These are phyloP conservation scores for Oryza meridionalis DNA, from an alignment of 176 grass and related monocot species.

Conservation along the genomic window DNA sequence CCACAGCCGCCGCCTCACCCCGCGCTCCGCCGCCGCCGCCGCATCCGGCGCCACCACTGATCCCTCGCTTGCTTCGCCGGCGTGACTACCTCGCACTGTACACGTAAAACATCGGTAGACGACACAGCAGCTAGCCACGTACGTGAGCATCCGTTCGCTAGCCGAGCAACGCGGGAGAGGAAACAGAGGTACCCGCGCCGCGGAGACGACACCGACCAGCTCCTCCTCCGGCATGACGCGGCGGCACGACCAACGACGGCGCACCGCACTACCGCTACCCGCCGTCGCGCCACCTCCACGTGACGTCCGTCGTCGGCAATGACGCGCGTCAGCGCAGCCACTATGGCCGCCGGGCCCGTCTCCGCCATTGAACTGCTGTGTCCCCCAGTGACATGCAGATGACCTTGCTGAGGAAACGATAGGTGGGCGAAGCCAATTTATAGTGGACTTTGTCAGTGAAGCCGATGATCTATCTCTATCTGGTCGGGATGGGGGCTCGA, in stretches of 20 bases:
- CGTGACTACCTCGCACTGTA: not conserved
- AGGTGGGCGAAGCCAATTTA: too few relatives aligned
- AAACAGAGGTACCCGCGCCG: not conserved
- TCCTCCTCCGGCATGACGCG: not conserved
- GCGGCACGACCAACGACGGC: not conserved
- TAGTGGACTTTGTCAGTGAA: too few relatives aligned
- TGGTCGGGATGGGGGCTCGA: too few relatives aligned
- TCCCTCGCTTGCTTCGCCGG: not conserved
- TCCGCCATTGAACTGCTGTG: not conserved
- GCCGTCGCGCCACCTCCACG: not conserved
- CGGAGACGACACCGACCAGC: not conserved
- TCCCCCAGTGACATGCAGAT: too few relatives aligned
- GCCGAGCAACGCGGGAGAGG: not conserved
- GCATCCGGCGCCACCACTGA: not conserved
- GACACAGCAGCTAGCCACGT: not conserved
- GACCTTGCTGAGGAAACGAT: too few relatives aligned
- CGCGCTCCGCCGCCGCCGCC: not conserved
- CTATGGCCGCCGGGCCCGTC: slow-evolving; percentile 23
- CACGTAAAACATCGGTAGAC: too few relatives aligned
- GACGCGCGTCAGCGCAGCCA: slow-evolving; percentile 44
- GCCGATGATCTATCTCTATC: too few relatives aligned
- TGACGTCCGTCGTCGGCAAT: not conserved
- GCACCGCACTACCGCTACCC: too few relatives aligned
- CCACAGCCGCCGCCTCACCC: slow-evolving; percentile 66
- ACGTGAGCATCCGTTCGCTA: not conserved